Evolutionary conservation across 2,329 filamentous ascomycete genomes (phyloP), one percentile per base, ranked within the genome.

Genomic region (Aspergillus costaricaensis): DNA sequence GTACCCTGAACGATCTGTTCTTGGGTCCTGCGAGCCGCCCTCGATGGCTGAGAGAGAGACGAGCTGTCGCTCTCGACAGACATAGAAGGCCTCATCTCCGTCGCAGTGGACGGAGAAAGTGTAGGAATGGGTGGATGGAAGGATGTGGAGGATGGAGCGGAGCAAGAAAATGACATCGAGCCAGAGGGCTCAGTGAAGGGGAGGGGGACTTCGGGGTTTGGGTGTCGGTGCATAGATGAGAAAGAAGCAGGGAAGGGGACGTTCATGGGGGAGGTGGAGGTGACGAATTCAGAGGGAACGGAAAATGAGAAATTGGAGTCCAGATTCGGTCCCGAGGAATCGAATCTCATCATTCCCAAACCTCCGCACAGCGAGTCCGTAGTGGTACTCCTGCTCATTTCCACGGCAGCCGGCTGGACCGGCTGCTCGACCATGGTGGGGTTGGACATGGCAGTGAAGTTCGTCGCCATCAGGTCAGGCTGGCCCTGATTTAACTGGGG

Each of bases 51-150:
- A 50, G 79, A 81, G 57, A 71, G 69, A 63, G 76, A 76, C 58
- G 81, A 82, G 64, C 67, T 71, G 65, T 76, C 74, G 70, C 81
- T 82, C 64, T 78, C 77, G 57, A 71, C 72, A 61, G 82, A 85
- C 68, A 77, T 67, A 64, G 81, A 81, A 70, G 77, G 78, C 70
- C 77, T 77, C 81, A 85, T 83, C 71, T 83, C 80, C 70, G 77
- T 72, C 67, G 74, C 74, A 21, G 74, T 72, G 73, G 74, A 78
- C 68, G 74, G 68, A 65, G 74, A 65, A 59, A 74, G 67, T 65
- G 67, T 72, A 60, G 68, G 67, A 52, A 71, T 65, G 9, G 59
- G 49, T 57, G 68, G 68, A 23, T 61, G 66, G 59, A 72, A 72
- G 25, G 73, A 67, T 36, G 71, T 71, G 47, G 74, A 67, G 58